Conservation (phyloP, 2,329 filamentous ascomycete species). For the Coleophoma crateriformis region DNA sequence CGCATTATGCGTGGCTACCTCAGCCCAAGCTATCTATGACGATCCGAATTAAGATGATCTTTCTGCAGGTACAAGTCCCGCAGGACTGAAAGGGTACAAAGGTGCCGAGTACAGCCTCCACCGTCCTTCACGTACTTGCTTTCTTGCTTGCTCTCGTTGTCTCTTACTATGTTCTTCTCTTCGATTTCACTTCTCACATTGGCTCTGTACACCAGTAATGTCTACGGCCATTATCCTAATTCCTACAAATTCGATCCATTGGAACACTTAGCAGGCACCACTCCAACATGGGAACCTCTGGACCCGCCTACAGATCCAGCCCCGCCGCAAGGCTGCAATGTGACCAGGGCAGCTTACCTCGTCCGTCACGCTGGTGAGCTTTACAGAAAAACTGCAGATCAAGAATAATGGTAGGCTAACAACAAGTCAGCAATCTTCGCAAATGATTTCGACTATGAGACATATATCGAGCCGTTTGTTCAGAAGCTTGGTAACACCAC, state of each 20-base stretch:
- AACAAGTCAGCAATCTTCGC: constrained; percentile 35
- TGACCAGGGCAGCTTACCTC: constrained; percentile 41
- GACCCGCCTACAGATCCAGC: constrained; percentile 39
- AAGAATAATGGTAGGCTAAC: too few species aligned
- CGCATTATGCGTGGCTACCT: too few species aligned
- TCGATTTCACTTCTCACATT: constrained; percentile 5
- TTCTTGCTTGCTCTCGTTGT: background rate
- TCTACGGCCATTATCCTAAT: constrained; percentile 9
- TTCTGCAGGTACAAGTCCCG: background rate
- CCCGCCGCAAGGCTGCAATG: constrained; percentile 43
- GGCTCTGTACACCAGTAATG: constrained; percentile 5
- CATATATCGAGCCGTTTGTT: constrained; percentile 43
- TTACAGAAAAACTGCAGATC: too few species aligned
- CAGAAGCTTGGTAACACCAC: constrained; percentile 43
- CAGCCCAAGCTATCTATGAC: background rate
- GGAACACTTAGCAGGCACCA: constrained; percentile 41
- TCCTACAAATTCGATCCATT: constrained; percentile 39
- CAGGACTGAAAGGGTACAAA: background rate
- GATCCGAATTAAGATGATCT: background rate
- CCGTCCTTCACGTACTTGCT: background rate
- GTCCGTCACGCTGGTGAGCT: constrained; percentile 34
- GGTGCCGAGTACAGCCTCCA: background rate
- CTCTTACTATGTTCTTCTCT: constrained; percentile 4
- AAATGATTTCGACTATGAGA: constrained; percentile 46
- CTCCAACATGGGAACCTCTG: constrained; percentile 42